A percentile compares a stretch with the other conserved stretches of the same genome.
phyloP scores from a whole-genome alignment of 805 yeast species.

The Torulaspora maleeae region DNA sequence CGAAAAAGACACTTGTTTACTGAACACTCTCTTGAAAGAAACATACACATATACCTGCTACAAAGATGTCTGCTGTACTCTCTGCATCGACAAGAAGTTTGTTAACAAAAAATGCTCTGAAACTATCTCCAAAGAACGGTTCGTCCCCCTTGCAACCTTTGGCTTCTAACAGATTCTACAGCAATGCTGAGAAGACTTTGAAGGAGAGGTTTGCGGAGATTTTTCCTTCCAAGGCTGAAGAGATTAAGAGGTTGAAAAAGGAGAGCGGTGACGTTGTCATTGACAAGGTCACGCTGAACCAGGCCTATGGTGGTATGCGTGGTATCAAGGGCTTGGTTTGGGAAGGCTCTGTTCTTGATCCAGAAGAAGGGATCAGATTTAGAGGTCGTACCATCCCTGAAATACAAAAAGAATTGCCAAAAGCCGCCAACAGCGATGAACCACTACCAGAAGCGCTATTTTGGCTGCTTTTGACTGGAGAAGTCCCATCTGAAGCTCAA shows the following conservation, averaged over 20 bases:
- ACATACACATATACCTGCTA: background rate
- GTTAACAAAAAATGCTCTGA: slow-evolving; percentile 10
- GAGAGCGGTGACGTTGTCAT: slow-evolving; percentile 75
- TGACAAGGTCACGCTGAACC: slow-evolving; percentile 71
- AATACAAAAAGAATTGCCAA: slow-evolving; percentile 67
- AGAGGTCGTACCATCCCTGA: slow-evolving; percentile 83
- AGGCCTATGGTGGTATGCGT: slow-evolving; percentile 89
- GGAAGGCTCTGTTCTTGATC: slow-evolving; percentile 85
- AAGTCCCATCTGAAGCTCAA: slow-evolving; percentile 70
- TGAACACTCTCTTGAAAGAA: too few relatives aligned
- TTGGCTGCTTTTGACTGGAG: slow-evolving; percentile 81
- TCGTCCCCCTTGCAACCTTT: slow-evolving; percentile 1
- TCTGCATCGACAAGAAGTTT: slow-evolving; percentile 13
- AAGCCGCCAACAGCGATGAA: slow-evolving; percentile 65
- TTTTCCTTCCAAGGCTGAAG: slow-evolving; percentile 87
- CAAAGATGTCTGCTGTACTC: slow-evolving; percentile 10
- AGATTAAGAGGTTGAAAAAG: slow-evolving; percentile 75
- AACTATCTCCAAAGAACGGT: slow-evolving; percentile 1
- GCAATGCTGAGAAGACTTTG: slow-evolving; percentile 51
- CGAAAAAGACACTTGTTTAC: too few relatives aligned
- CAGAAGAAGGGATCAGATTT: slow-evolving; percentile 82
- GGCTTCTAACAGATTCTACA: slow-evolving; percentile 8
- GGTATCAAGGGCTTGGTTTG: slow-evolving; percentile 81
- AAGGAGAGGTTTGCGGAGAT: slow-evolving; percentile 92
- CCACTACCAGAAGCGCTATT: slow-evolving; percentile 75